Evolutionary conservation across 352 stramenopile species (phyloP).

Genomic region (Ophiocytium majus): DNA sequence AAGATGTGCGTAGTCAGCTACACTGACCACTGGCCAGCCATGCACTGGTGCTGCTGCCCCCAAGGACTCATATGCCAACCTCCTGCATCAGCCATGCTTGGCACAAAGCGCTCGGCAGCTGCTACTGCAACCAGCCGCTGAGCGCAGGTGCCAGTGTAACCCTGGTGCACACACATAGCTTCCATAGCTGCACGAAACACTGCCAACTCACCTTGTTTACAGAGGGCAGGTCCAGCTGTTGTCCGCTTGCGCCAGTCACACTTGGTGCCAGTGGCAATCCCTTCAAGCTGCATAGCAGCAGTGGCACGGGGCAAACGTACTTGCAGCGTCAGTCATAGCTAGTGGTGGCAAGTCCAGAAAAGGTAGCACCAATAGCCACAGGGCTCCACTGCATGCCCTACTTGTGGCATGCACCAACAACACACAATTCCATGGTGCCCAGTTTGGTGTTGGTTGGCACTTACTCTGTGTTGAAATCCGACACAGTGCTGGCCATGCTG

Average conservation of each 20-base stretch:
- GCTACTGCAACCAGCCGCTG: not conserved
- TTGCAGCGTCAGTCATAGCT: too few species aligned
- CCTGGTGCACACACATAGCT: not conserved
- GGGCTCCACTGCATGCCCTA: not conserved
- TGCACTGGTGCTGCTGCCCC: not conserved
- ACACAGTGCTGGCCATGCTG: not conserved
- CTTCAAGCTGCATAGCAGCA: not conserved
- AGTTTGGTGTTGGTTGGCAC: not conserved
- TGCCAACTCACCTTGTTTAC: too few species aligned
- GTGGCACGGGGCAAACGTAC: too few species aligned
- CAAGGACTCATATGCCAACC: not conserved
- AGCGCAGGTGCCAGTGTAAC: not conserved
- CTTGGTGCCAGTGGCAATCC: not conserved
- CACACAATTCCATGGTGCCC: not conserved
- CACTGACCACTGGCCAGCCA: not conserved
- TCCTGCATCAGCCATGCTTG: not conserved
- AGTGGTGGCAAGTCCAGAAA: not conserved
- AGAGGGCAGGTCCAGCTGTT: too few species aligned
- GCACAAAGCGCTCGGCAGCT: not conserved
- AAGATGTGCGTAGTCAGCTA: not conserved
- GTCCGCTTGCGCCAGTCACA: not conserved
- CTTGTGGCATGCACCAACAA: not conserved
- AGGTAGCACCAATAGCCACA: not conserved
- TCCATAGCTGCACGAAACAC: too few species aligned
- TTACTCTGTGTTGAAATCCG: not conserved